Percentiles rank a stretch among this genome's conserved stretches.
These are phyloP conservation scores for Cutaneotrichosporon sp. DNA, from an alignment of 1,284 basidiomycete species.

Conservation along the genomic window DNA sequence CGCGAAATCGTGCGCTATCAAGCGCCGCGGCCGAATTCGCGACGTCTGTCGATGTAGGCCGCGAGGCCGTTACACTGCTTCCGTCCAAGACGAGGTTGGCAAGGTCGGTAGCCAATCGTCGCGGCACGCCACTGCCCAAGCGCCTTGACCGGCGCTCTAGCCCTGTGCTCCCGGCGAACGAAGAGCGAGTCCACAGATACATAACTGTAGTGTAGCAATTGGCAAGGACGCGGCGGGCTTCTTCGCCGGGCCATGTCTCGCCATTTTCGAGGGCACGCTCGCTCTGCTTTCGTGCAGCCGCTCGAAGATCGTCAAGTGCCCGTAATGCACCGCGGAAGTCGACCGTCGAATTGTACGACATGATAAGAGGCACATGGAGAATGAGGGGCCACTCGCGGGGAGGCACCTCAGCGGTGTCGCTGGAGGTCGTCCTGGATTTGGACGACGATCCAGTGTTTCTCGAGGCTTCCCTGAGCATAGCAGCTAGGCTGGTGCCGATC, in stretches of 20 bases:
- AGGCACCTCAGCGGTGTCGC: background rate
- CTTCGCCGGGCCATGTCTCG: background rate
- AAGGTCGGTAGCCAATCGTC: constrained; percentile 1
- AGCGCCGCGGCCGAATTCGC: too few relatives aligned
- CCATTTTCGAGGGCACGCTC: background rate
- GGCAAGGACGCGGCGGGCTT: background rate
- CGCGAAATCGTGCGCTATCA: background rate
- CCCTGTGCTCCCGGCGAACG: background rate
- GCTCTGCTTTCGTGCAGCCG: background rate
- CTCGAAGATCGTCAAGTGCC: background rate
- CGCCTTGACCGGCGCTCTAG: background rate
- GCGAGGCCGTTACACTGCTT: too few relatives aligned
- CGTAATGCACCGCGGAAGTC: constrained; percentile 7
- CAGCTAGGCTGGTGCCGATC: background rate
- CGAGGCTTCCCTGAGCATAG: background rate
- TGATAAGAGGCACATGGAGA: constrained; percentile 1
- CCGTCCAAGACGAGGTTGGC: background rate
- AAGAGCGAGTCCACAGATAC: constrained; percentile 4
- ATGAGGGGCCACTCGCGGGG: background rate
- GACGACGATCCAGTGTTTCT: too few relatives aligned
- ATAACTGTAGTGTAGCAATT: constrained; percentile 5
- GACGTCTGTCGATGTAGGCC: too few relatives aligned
- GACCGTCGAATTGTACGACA: background rate
- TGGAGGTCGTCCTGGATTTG: too few relatives aligned
- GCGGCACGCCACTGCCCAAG: background rate